Conservation (phyloP, 345 rosid species). For the Clarkia xantiana region DNA sequence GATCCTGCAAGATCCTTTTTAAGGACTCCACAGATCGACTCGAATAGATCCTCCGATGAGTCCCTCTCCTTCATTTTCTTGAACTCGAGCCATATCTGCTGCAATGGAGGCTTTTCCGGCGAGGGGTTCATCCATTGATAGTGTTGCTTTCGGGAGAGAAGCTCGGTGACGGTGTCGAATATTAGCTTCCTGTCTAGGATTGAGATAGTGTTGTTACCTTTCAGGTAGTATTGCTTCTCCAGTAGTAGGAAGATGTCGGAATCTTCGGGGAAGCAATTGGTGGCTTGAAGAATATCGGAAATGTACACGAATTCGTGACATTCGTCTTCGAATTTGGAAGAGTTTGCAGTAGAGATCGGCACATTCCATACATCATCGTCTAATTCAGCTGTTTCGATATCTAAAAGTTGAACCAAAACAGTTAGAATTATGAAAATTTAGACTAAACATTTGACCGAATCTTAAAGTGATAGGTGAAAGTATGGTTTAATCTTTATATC, state of each 20-base stretch:
- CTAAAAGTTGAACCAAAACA: constrained; percentile 17
- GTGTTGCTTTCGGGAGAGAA: constrained; percentile 32
- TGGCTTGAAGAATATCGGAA: constrained; percentile 55
- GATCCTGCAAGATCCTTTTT: constrained; percentile 61
- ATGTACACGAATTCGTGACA: constrained; percentile 48
- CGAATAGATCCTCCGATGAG: constrained; percentile 32
- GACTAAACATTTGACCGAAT: too few relatives aligned
- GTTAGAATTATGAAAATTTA: constrained; percentile 1
- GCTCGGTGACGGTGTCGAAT: constrained; percentile 57
- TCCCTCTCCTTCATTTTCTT: constrained; percentile 39
- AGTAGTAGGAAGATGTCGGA: constrained; percentile 44
- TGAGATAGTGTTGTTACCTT: constrained; percentile 39
- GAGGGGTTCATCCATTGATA: constrained; percentile 37
- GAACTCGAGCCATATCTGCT: constrained; percentile 59
- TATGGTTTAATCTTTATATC: too few relatives aligned
- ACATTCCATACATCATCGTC: constrained; percentile 57
- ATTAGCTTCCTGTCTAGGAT: constrained; percentile 48
- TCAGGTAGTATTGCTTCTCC: constrained; percentile 57
- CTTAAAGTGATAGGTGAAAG: too few relatives aligned
- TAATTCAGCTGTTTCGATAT: constrained; percentile 22
- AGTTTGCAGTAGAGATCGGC: constrained; percentile 20
- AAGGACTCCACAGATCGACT: constrained; percentile 55
- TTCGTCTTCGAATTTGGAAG: constrained; percentile 23
- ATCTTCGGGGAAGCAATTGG: constrained; percentile 38
- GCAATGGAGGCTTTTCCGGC: constrained; percentile 16